Evolutionary conservation across 805 yeast genomes (phyloP), one percentile per base, ranked within the genome.

Genomic region (Pichia pseudocactophila): DNA sequence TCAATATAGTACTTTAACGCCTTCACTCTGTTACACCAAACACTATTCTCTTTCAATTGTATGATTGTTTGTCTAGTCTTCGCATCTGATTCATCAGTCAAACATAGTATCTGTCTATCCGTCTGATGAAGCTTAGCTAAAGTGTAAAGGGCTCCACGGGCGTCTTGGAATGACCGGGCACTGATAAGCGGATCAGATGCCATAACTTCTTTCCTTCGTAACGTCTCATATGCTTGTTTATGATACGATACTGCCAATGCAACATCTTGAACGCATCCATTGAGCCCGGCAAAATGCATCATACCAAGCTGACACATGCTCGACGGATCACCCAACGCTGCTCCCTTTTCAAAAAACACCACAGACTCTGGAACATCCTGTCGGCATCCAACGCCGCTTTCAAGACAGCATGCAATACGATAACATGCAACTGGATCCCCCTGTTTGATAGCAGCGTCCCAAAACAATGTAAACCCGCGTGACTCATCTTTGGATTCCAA

Each of bases 291-390:
- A 15, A 80, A 64, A 50, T 71, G 66, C 36, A 79, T 68, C 74
- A 79, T 73, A 6, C 88, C 92, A 15, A 82, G 61, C 58, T 82
- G 80, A 62, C 80, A 82, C 84, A 82, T 80, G 18, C 87, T 78
- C 12, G 78, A 71, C 3, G 73, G 74, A 49, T 74, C 76, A 5
- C 81, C 82, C 18, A 70, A 58, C n/a, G 67, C 61, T 3, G 89
- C 85, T 0, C 87, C 84, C 37, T 67, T 64, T 30, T 68, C 65
- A 59, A 77, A 82, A 63, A 72, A 77, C 12, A 63, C 53, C 20
- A 77, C 59, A 9, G 87, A 78, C 44, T 68, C 66, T 15, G 63
- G 60, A 17, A 57, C 39, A 50, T 73, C 73, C 33, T 64, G 55
- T 42, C 62, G 51, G 20, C 72, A 63, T 2, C 82, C 82, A 45